phyloP scores from a whole-genome alignment of 192 early-diverging fungal genomes.

The Linderina pennispora region DNA sequence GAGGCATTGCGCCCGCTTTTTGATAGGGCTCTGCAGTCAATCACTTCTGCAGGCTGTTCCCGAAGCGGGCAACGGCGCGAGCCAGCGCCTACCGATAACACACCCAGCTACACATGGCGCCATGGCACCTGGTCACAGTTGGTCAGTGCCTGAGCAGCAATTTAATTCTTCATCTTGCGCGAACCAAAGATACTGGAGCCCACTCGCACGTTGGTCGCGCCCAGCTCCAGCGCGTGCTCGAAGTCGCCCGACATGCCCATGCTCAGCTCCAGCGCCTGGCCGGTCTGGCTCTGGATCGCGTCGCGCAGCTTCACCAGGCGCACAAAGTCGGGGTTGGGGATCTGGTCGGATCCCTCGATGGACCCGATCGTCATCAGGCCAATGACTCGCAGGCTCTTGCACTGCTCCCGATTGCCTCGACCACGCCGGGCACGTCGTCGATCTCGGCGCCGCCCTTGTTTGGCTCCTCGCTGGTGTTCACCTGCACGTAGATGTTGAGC shows the following conservation, averaged over 20 bases:
- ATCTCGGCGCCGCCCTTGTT: constrained; percentile 74
- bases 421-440: constrained; percentile 48
- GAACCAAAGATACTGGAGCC: constrained; percentile 90
- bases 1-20: no score
- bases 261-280: constrained; percentile 64
- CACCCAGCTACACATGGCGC: no score
- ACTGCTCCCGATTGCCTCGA: constrained; percentile 59
- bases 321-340: constrained; percentile 50
- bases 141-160: no score
- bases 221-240: constrained; percentile 73
- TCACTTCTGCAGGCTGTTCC: no score
- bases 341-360: constrained; percentile 31
- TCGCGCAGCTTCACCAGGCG: constrained; percentile 30
- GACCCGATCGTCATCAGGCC: constrained; percentile 99
- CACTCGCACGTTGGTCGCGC: constrained; percentile 90
- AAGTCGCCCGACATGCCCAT: constrained; percentile 99
- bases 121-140: no score
- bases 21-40: no score
- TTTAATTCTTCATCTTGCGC: constrained; percentile 23
- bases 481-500: constrained; percentile 83
- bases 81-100: no score
- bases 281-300: constrained; percentile 12
- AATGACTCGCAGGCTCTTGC: constrained; percentile 59
- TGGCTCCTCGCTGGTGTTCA: constrained; percentile 92
- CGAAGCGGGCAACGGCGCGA: no score